Evolutionary conservation across 2,329 filamentous ascomycete species (phyloP).

Genomic region (Cercospora canescens): DNA sequence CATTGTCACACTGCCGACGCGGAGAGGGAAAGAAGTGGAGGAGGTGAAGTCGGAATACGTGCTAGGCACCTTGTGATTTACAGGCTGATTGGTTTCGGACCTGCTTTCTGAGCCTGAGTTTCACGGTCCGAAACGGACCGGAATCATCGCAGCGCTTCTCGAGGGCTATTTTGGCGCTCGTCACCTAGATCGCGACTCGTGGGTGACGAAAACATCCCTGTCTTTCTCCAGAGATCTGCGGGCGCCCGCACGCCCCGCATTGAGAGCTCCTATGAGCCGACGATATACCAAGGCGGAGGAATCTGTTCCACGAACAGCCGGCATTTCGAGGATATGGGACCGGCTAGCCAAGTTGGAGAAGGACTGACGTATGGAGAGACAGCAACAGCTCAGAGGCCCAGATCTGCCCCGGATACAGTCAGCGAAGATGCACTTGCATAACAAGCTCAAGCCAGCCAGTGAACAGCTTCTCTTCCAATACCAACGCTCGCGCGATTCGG

Average conservation of each 20-base stretch:
- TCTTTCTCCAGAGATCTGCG: background rate
- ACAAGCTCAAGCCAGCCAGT: background rate
- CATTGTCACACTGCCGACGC: background rate
- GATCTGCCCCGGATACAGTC: background rate
- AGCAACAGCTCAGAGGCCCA: background rate
- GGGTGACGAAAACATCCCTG: background rate
- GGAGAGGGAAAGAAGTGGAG: background rate
- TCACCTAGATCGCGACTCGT: background rate
- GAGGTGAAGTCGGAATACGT: background rate
- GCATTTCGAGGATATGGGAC: background rate
- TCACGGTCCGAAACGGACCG: constrained; percentile 2
- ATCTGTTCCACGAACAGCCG: constrained; percentile 4
- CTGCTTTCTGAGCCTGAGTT: background rate
- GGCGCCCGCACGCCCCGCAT: background rate
- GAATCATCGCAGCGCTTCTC: background rate
- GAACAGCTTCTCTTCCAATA: background rate
- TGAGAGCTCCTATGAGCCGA: background rate
- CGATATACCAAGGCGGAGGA: background rate
- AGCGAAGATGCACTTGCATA: background rate
- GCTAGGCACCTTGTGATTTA: background rate
- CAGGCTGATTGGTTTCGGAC: background rate
- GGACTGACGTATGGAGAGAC: background rate
- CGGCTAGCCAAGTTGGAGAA: background rate
- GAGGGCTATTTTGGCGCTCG: background rate
- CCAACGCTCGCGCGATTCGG: background rate